Evolutionary conservation across 176 grass and related monocot genomes (phyloP).

Genomic region (Zea luxurians): DNA sequence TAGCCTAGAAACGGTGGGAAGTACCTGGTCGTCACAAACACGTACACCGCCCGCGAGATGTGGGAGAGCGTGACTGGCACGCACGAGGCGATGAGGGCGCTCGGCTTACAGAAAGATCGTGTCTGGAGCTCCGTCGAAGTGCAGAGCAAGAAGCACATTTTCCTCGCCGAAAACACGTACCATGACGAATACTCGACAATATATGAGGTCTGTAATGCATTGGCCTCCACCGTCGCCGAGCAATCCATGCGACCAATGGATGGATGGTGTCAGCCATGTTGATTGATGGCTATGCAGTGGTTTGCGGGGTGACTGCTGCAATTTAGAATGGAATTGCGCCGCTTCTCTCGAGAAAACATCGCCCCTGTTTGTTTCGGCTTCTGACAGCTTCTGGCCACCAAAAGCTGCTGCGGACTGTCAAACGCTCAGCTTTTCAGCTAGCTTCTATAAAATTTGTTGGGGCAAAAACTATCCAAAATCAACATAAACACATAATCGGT

Average conservation of each 20-base stretch:
- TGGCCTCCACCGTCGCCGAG: conserved; percentile 32
- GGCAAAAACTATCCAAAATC: no score
- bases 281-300: not conserved
- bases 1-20: conserved; percentile 58
- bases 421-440: no score
- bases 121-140: conserved; percentile 60
- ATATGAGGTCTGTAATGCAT: conserved; percentile 45
- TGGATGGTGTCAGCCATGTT: not conserved
- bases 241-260: conserved; percentile 4
- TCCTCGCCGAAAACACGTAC: conserved; percentile 48
- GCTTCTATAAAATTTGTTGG: no score
- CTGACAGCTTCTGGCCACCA: no score
- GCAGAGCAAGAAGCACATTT: conserved; percentile 42
- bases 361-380: no score
- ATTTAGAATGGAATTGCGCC: not conserved
- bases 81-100: conserved; percentile 46
- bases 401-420: no score
- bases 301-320: not conserved
- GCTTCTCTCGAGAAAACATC: not conserved
- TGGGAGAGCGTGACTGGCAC: conserved; percentile 48
- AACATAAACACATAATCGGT: no score
- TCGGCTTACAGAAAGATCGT: conserved; percentile 51
- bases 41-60: conserved; percentile 54
- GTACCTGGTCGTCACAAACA: conserved; percentile 55
- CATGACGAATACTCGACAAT: conserved; percentile 48